A percentile compares a stretch with the other conserved stretches of the same genome.
phyloP scores from a whole-genome alignment of 768 basidiomycete genomes.

The Postia placenta region DNA sequence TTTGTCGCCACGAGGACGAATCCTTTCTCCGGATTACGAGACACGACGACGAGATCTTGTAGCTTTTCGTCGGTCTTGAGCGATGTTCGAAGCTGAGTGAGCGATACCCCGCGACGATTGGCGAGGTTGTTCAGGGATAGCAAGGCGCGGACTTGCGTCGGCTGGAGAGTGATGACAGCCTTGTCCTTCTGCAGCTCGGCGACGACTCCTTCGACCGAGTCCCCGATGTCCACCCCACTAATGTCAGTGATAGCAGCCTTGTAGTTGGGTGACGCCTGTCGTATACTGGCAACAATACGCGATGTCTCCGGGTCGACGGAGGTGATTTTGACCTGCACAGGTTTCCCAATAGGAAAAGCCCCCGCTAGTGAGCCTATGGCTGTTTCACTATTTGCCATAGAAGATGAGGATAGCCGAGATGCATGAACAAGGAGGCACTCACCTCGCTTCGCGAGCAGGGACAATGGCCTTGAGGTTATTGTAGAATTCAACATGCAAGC shows the following conservation, averaged over 20 bases:
- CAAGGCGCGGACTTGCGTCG: constrained; percentile 67
- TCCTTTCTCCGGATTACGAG: constrained; percentile 78
- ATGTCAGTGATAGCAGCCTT: constrained; percentile 52
- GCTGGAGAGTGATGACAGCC: constrained; percentile 64
- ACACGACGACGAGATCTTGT: constrained; percentile 80
- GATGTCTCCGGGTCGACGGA: constrained; percentile 49
- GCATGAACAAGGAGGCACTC: background rate
- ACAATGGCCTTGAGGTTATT: constrained; percentile 82
- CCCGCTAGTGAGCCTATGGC: constrained; percentile 47
- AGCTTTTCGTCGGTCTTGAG: constrained; percentile 68
- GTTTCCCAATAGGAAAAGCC: constrained; percentile 73
- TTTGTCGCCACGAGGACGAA: constrained; percentile 80
- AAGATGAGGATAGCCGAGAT: too few species aligned
- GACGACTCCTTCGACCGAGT: constrained; percentile 64
- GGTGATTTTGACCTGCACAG: constrained; percentile 78
- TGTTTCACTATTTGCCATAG: constrained; percentile 75
- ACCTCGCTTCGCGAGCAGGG: constrained; percentile 80
- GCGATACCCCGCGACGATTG: constrained; percentile 61
- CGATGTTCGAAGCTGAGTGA: constrained; percentile 55
- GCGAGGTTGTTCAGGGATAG: constrained; percentile 87
- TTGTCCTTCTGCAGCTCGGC: constrained; percentile 84
- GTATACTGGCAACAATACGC: constrained; percentile 80
- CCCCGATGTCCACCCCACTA: constrained; percentile 70
- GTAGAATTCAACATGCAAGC: constrained; percentile 84
- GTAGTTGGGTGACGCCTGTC: constrained; percentile 59